Evolutionary conservation across 2,329 filamentous ascomycete species (phyloP).

Genomic region (Fusarium sp.): DNA sequence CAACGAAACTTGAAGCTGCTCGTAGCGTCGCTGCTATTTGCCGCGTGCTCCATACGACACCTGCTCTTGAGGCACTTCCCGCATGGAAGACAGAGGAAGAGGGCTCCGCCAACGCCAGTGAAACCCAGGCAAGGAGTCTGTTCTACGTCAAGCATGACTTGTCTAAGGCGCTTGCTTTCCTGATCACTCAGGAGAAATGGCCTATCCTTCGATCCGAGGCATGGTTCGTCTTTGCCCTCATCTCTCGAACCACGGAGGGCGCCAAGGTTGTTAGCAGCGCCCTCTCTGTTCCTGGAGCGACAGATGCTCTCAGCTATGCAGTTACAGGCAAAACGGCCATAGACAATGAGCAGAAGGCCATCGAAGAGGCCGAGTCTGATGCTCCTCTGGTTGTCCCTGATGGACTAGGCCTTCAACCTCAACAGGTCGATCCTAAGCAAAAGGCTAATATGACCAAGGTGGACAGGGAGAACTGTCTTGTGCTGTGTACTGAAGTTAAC

Average conservation of each 20-base stretch:
- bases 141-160: slow-evolving; percentile 63
- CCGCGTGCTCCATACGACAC: slow-evolving; percentile 63
- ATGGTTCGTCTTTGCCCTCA: slow-evolving; percentile 72
- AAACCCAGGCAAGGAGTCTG: slow-evolving; percentile 35
- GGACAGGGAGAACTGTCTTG: slow-evolving; percentile 71
- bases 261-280: slow-evolving; percentile 58
- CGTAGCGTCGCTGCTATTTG: slow-evolving; percentile 65
- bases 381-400: slow-evolving; percentile 42
- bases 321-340: slow-evolving; percentile 57
- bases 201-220: slow-evolving; percentile 69
- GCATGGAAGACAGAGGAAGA: slow-evolving; percentile 51
- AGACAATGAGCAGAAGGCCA: slow-evolving; percentile 21
- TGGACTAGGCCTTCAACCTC: slow-evolving; percentile 58
- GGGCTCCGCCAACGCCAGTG: no score
- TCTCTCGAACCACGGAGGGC: slow-evolving; percentile 64
- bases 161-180: slow-evolving; percentile 58
- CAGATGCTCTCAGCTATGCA: slow-evolving; percentile 58
- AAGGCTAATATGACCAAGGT: slow-evolving; percentile 60
- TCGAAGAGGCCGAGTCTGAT: slow-evolving; percentile 26
- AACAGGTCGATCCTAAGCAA: slow-evolving; percentile 58
- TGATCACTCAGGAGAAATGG: slow-evolving; percentile 69
- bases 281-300: slow-evolving; percentile 57
- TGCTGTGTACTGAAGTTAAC: slow-evolving; percentile 67
- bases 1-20: slow-evolving; percentile 70
- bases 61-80: slow-evolving; percentile 46